Evolutionary conservation across 495 filamentous ascomycete genomes (phyloP), one percentile per base, ranked within the genome.

Genomic region (Xylaria acuta): DNA sequence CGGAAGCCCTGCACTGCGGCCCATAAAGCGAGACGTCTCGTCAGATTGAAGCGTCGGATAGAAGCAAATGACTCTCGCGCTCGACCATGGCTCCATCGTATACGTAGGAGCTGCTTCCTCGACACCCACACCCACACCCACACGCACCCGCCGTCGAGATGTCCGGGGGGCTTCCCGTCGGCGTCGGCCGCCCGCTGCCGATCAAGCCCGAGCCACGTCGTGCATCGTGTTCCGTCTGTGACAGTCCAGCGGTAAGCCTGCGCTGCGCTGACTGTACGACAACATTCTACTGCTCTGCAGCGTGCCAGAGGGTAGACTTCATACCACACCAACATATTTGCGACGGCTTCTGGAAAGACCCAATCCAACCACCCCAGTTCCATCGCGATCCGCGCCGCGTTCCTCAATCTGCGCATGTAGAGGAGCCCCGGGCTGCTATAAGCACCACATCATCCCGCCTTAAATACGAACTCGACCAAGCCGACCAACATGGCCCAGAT

Each of bases 31-130:
- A 60, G 18, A 38, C 16, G 18, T 16, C 18, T 22, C 8, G 7
- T 60, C 56, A 16, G 32, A 36, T 59, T 12, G 58, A 22, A 38
- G 58, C 30, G 2, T 59, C 16, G 3, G 20, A 60, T 40, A 14
- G 2, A 38, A 34, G 30, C 34, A 60, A 38, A 60, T n/a, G 9
- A 60, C 58, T 1, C 25, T 0, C 32, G 18, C 34, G 18, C 34
- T 22, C 58, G 25, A 60, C 58, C 34, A 60, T 60, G 58, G 58
- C 34, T 60, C 58, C 7, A 22, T 60, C 18, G 18, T n/a, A 60
- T 12, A 9, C 34, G 20, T 36, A 60, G 58, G 22, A 22, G 32
- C 58, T 38, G 9, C 8, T 38, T 18, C 5, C 53, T 56, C 53
- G 12, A 32, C 11, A 54, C 12, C 32, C 12, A 36, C 54, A 36